Base-by-base conservation (phyloP, 352 stramenopile genomes). In the Pythium phragmiticola region DNA sequence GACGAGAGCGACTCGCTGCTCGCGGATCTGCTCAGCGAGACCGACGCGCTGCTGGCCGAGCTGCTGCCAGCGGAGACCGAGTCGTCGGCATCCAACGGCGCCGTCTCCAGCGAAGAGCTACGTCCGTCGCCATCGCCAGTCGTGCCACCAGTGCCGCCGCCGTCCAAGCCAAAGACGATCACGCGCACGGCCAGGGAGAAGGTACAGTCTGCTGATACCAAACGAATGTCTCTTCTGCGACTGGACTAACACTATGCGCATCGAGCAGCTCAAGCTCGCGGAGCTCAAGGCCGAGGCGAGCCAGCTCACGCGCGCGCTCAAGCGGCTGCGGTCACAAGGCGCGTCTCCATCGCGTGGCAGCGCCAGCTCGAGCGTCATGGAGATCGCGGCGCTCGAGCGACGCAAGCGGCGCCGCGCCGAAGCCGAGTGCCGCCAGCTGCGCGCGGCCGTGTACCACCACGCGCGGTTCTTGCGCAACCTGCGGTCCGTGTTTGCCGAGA, bases 381-480 rank as follows among this genome's bases (percentile, higher is more conserved):
- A 63, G 42, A 21, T 26, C 17, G 63, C 63, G 13, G 30, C 34
- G 55, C 23, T 21, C 42, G 55, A 64, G 42, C 48, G 50, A 1
- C 37, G 48, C 55, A 47, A 60, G 42, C 53, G 62, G 9, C 48
- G 53, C 9, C 54, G 55, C n/a, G 62, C 55, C 30, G 55, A 64
- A 42, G n/a, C 49, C 16, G 62, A 69, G 47, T 64, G 62, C 48
- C 42, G 48, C 30, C 36, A 57, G 54, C 62, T 65, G 37, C 57
- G 57, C 17, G 36, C 19, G 2, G 57, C 57, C 16, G 57, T 65
- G 21, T 65, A 57, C 39, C 21, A 30, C 16, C 57, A 65, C 23
- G 34, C 47, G 8, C 48, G 19, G 3, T 65, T 65, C 28, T 8
- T 65, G 19, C 57, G 57, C 11, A 46, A 36, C 14, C 36, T 65